Percentiles rank a stretch among this genome's conserved stretches.
Evolutionary conservation across 1,139 yeast species (phyloP).

Genomic region (Ashbya aceris): DNA sequence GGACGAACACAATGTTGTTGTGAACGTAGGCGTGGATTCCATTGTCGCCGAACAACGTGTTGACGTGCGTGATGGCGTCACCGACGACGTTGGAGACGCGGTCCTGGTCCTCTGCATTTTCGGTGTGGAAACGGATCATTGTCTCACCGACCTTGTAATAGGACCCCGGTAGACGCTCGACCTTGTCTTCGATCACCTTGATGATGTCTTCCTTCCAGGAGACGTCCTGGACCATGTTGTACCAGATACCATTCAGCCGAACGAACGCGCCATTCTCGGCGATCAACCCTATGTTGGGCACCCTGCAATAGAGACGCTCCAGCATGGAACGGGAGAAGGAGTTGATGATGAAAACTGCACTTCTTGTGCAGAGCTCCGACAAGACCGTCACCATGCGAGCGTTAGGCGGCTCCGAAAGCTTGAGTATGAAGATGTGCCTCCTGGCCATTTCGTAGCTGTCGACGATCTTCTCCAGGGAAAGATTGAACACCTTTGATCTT

Average conservation of each 20-base stretch:
- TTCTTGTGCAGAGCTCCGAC: constrained; percentile 42
- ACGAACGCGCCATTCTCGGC: constrained; percentile 84
- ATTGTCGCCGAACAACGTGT: constrained; percentile 55
- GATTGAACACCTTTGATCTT: constrained; percentile 31
- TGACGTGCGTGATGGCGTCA: constrained; percentile 76
- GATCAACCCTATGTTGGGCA: constrained; percentile 65
- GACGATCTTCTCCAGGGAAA: constrained; percentile 36
- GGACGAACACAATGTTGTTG: constrained; percentile 60
- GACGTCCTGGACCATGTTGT: constrained; percentile 46
- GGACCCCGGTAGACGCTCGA: constrained; percentile 76
- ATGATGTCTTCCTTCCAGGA: constrained; percentile 52
- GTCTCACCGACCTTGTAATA: constrained; percentile 66
- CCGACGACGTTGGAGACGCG: constrained; percentile 66
- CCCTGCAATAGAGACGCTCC: constrained; percentile 58
- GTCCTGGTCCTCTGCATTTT: constrained; percentile 58
- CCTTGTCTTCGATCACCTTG: constrained; percentile 54
- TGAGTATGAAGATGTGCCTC: constrained; percentile 46
- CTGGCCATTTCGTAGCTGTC: constrained; percentile 28
- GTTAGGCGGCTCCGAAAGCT: constrained; percentile 40
- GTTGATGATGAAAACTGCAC: constrained; percentile 64
- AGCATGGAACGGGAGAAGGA: constrained; percentile 54
- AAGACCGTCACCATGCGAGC: constrained; percentile 44
- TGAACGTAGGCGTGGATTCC: constrained; percentile 74
- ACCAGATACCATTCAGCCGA: constrained; percentile 50
- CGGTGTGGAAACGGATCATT: constrained; percentile 66